A percentile compares a stretch with the other conserved stretches of the same genome.
Conservation (phyloP, 495 filamentous ascomycete species). For the Talaromyces adpressus region DNA sequence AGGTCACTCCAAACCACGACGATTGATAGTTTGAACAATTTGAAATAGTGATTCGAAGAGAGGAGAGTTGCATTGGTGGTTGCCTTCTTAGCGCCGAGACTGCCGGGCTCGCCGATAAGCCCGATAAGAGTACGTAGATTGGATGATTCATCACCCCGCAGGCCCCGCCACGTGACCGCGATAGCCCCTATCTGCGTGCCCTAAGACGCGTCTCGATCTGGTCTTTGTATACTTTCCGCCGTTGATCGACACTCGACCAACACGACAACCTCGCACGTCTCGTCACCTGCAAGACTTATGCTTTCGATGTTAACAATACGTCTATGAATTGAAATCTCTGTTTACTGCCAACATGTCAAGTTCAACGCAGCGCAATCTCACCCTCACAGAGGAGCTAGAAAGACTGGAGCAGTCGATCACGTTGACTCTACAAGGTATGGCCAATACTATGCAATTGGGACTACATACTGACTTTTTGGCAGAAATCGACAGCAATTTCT, state of each 20-base stretch:
- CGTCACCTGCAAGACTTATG: not conserved
- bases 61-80: not conserved
- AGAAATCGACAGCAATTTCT: slow-evolving; percentile 99
- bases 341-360: slow-evolving; percentile 42
- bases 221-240: not conserved
- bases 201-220: slow-evolving; percentile 18
- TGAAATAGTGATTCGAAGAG: not conserved
- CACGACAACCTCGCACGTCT: not conserved
- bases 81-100: slow-evolving; percentile 1
- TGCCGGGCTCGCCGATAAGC: slow-evolving; percentile 2
- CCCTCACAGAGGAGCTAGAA: slow-evolving; percentile 90
- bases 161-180: slow-evolving; percentile 23
- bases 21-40: not conserved
- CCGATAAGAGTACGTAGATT: slow-evolving; percentile 1
- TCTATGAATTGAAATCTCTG: too few relatives aligned
- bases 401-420: slow-evolving; percentile 96
- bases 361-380: slow-evolving; percentile 57
- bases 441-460: not conserved
- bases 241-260: not conserved
- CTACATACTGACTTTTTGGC: not conserved
- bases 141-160: not conserved
- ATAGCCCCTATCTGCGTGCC: slow-evolving; percentile 32
- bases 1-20: not conserved
- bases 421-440: slow-evolving; percentile 79
- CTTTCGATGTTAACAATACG: too few relatives aligned